A percentile compares a stretch with the other conserved stretches of the same genome.
Evolutionary conservation across 2,329 filamentous ascomycete genomes (phyloP).

Genomic region (Alternaria atra): DNA sequence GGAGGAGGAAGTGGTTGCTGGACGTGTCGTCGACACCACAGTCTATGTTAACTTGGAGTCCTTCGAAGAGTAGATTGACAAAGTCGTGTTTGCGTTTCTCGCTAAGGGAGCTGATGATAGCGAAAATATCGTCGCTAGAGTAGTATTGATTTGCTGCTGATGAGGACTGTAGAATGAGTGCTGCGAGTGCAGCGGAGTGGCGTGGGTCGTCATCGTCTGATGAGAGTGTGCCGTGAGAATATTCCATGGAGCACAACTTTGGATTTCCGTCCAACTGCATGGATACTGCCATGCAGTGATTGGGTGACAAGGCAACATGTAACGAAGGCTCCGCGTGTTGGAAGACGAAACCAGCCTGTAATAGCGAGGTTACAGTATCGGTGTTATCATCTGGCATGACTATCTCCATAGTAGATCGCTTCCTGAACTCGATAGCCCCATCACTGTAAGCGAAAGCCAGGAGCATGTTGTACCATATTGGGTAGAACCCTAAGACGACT

Average conservation of each 20-base stretch:
- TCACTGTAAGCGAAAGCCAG: conserved; percentile 80
- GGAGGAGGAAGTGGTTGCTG: conserved; percentile 46
- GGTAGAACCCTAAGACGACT: conserved; percentile 72
- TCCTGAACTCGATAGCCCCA: conserved; percentile 81
- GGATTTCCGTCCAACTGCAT: conserved; percentile 56
- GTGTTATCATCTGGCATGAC: conserved; percentile 71
- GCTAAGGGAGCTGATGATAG: conserved; percentile 45
- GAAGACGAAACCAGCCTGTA: conserved; percentile 82
- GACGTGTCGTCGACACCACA: conserved; percentile 80
- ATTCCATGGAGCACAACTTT: conserved; percentile 55
- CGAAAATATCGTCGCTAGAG: conserved; percentile 60
- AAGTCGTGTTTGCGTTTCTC: conserved; percentile 55
- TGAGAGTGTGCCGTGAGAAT: conserved; percentile 45
- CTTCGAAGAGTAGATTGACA: conserved; percentile 70
- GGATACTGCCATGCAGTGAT: conserved; percentile 57
- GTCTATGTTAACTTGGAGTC: conserved; percentile 68
- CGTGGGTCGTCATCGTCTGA: conserved; percentile 44
- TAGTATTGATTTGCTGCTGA: conserved; percentile 56
- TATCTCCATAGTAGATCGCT: conserved; percentile 75
- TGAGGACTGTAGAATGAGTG: conserved; percentile 54
- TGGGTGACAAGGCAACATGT: conserved; percentile 59
- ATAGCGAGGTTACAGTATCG: conserved; percentile 72
- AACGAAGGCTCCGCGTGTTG: conserved; percentile 67
- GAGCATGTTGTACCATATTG: conserved; percentile 74
- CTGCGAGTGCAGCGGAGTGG: conserved; percentile 52